Evolutionary conservation across 345 rosid genomes (phyloP).

Genomic region (Noccaea caerulescens): DNA sequence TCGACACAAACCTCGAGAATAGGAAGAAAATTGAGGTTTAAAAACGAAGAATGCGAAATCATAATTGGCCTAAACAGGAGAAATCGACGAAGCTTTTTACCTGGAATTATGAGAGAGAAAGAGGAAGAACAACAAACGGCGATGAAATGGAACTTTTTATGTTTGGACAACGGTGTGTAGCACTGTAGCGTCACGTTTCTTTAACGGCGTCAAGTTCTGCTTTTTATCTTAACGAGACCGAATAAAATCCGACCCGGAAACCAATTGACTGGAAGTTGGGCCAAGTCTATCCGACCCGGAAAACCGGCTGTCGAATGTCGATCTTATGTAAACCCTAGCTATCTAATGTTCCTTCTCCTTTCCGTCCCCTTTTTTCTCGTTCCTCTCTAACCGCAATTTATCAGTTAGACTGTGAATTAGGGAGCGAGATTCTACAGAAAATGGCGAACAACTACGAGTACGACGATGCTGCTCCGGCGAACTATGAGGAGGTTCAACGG

Average conservation of each 20-base stretch:
- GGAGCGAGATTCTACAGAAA: slow-evolving; percentile 4
- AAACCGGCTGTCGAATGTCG: not conserved
- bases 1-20: not conserved
- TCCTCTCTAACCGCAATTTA: not conserved
- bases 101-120: slow-evolving; percentile 5
- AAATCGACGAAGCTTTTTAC: slow-evolving; percentile 20
- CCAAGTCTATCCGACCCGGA: no score
- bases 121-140: slow-evolving; percentile 18
- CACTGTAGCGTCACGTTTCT: no score
- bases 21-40: not conserved
- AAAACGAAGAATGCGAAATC: not conserved
- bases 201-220: no score
- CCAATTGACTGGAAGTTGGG: no score
- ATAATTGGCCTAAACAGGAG: not conserved
- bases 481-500: slow-evolving; percentile 49
- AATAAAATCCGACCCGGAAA: no score
- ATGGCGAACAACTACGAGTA: slow-evolving; percentile 70
- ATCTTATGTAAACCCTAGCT: slow-evolving; percentile 19
- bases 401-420: not conserved
- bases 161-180: not conserved
- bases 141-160: not conserved
- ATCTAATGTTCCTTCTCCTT: not conserved
- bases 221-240: not conserved
- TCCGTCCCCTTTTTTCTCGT: not conserved
- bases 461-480: slow-evolving; percentile 52